A percentile compares a stretch with the other conserved stretches of the same genome.
Conservation (phyloP, 208 protist genomes). For the Herpetomonas tarakana region DNA sequence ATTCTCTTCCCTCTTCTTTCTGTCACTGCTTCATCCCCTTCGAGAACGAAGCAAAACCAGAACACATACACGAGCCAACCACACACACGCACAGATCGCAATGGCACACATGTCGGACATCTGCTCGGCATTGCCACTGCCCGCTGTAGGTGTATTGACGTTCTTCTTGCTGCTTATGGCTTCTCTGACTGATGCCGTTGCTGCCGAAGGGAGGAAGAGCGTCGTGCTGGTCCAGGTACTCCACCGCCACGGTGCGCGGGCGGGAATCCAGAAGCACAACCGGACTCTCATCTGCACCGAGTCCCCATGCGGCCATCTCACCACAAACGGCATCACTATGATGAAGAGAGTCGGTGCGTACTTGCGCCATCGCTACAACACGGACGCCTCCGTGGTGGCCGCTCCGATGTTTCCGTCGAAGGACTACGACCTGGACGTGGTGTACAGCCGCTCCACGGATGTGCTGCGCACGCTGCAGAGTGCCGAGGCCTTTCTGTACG, state of each 20-base stretch:
- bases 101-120: too few species aligned
- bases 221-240: constrained; percentile 52
- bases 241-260: constrained; percentile 58
- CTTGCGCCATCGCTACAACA: constrained; percentile 35
- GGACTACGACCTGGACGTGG: constrained; percentile 42
- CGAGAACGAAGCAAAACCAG: too few species aligned
- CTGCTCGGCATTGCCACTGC: too few species aligned
- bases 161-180: too few species aligned
- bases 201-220: too few species aligned
- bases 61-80: too few species aligned
- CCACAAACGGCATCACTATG: constrained; percentile 29
- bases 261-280: constrained; percentile 26
- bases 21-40: too few species aligned
- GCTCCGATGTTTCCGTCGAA: constrained; percentile 22
- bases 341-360: constrained; percentile 39
- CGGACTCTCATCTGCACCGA: constrained; percentile 37
- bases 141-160: too few species aligned
- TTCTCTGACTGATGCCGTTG: too few species aligned
- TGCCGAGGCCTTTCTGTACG: constrained; percentile 31
- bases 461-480: constrained; percentile 57
- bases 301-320: constrained; percentile 53
- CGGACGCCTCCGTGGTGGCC: constrained; percentile 21
- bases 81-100: too few species aligned
- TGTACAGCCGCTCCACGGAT: constrained; percentile 58
- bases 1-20: too few species aligned